These are phyloP conservation scores for Lentinus tigrinus DNA, from an alignment of 768 basidiomycete species.

Conservation along the genomic window DNA sequence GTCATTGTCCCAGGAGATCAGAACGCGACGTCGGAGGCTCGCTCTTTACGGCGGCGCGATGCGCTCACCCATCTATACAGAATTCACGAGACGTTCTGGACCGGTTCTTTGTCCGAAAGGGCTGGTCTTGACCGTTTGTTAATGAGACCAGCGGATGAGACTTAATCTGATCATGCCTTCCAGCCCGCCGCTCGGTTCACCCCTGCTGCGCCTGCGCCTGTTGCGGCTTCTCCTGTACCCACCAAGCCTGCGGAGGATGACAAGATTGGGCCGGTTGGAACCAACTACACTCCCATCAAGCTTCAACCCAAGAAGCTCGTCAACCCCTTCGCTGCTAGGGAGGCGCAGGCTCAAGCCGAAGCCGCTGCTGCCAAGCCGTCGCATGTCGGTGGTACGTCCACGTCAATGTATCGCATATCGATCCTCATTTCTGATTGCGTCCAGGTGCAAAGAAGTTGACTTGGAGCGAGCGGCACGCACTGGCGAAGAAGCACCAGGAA, in stretches of 20 bases:
- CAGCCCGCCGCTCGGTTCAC: constrained; percentile 28
- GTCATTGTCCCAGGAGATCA: too few species aligned
- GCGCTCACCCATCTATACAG: too few species aligned
- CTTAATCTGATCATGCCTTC: too few species aligned
- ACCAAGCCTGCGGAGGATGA: constrained; percentile 78
- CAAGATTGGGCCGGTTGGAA: constrained; percentile 82
- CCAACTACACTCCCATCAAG: constrained; percentile 85
- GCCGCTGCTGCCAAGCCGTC: constrained; percentile 24
- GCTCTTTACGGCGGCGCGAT: too few species aligned
- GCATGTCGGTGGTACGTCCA: neutral
- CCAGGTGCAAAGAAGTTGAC: constrained; percentile 74
- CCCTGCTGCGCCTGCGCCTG: constrained; percentile 35
- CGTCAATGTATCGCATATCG: neutral
- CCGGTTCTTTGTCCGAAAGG: too few species aligned
- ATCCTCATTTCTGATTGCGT: neutral
- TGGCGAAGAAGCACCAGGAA: constrained; percentile 83
- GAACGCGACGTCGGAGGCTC: too few species aligned
- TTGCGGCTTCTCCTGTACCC: constrained; percentile 47
- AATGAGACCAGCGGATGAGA: too few species aligned
- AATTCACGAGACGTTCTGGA: too few species aligned
- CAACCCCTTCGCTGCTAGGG: constrained; percentile 74
- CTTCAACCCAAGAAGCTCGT: constrained; percentile 85
- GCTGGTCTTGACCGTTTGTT: too few species aligned
- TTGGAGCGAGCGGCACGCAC: constrained; percentile 90
- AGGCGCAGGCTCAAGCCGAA: constrained; percentile 44